Conservation (phyloP, 345 rosid species). For the Populus pruinosa region DNA sequence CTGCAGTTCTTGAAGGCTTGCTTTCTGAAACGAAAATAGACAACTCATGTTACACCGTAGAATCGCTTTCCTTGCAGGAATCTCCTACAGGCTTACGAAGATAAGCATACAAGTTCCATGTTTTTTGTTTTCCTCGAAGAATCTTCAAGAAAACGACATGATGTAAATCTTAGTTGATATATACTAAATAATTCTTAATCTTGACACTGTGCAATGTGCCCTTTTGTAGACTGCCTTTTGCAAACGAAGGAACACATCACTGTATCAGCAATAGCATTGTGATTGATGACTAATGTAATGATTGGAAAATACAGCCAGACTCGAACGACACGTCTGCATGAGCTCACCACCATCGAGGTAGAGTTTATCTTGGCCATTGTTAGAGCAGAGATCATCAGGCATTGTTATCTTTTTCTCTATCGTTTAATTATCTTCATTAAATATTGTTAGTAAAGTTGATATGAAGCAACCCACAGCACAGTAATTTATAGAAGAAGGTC, state of each 20-base stretch:
- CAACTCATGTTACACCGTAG: too few species aligned
- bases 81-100: too few species aligned
- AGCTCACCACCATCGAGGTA: slow-evolving; percentile 11
- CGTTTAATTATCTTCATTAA: slow-evolving; percentile 6
- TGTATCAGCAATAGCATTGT: not conserved
- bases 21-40: not conserved
- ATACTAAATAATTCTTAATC: not conserved
- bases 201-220: not conserved
- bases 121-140: not conserved
- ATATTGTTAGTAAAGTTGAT: slow-evolving; percentile 36
- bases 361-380: slow-evolving; percentile 29
- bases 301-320: slow-evolving; percentile 3
- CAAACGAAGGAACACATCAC: not conserved
- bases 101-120: not conserved
- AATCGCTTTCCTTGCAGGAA: too few species aligned
- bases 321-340: slow-evolving; percentile 21
- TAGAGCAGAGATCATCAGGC: slow-evolving; percentile 4
- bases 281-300: slow-evolving; percentile 17
- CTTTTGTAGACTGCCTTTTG: too few species aligned
- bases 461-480: slow-evolving; percentile 13
- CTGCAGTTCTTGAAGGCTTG: not conserved
- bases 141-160: not conserved
- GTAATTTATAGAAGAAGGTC: not conserved
- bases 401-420: not conserved
- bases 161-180: not conserved